Conservation (phyloP, 2,329 filamentous ascomycete species). For the Cladophialophora exuberans region DNA sequence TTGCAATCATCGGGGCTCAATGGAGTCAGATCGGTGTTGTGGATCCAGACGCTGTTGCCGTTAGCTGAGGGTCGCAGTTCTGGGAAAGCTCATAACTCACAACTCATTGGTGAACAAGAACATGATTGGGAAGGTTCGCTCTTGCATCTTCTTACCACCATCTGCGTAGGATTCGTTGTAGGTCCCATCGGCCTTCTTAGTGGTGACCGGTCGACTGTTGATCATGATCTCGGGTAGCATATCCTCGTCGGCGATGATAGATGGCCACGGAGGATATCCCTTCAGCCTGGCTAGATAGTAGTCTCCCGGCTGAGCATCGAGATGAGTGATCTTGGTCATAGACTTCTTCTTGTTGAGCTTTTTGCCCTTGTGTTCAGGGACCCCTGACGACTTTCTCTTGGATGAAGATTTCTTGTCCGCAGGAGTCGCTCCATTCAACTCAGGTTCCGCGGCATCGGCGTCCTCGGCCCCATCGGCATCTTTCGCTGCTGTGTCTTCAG, state of each 20-base stretch:
- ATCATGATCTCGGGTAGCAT: slow-evolving; percentile 85
- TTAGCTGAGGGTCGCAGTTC: slow-evolving; percentile 23
- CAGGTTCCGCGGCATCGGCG: slow-evolving; percentile 42
- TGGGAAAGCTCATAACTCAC: slow-evolving; percentile 71
- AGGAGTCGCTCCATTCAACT: slow-evolving; percentile 53
- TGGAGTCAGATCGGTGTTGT: slow-evolving; percentile 78
- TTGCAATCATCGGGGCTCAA: slow-evolving; percentile 75
- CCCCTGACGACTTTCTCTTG: slow-evolving; percentile 73
- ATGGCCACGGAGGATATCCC: slow-evolving; percentile 92
- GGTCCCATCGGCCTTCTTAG: slow-evolving; percentile 77
- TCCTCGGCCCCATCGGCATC: slow-evolving; percentile 28
- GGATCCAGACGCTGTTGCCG: slow-evolving; percentile 77
- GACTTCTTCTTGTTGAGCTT: slow-evolving; percentile 87
- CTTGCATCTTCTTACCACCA: slow-evolving; percentile 80
- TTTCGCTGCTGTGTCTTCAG: slow-evolving; percentile 16
- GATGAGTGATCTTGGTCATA: slow-evolving; percentile 68
- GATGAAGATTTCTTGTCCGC: slow-evolving; percentile 56
- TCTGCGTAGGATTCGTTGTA: slow-evolving; percentile 87
- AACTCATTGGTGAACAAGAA: slow-evolving; percentile 95
- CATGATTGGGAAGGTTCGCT: slow-evolving; percentile 93
- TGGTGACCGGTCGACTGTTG: slow-evolving; percentile 79
- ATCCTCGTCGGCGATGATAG: slow-evolving; percentile 88
- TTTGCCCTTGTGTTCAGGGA: slow-evolving; percentile 71
- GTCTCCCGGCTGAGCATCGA: slow-evolving; percentile 86
- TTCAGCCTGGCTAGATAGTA: slow-evolving; percentile 92